Conservation (phyloP, 2,329 filamentous ascomycete species). For the Fusarium sp. region DNA sequence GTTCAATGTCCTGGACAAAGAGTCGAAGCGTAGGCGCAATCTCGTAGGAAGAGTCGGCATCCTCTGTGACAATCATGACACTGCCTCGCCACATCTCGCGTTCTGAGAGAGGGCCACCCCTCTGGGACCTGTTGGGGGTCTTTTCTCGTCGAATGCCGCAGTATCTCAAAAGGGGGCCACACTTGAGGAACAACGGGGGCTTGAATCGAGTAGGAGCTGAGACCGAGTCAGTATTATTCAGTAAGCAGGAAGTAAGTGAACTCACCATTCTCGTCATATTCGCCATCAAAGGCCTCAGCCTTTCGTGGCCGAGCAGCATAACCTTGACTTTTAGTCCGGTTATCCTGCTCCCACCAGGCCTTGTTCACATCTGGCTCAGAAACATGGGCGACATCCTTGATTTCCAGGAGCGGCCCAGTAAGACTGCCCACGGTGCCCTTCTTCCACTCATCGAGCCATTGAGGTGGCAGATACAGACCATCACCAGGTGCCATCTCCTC, state of each 20-base stretch:
- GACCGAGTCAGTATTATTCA: conserved; percentile 21
- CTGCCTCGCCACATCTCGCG: conserved; percentile 92
- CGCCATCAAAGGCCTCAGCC: conserved; percentile 74
- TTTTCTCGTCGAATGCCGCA: conserved; percentile 81
- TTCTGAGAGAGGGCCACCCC: conserved; percentile 54
- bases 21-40: conserved; percentile 82
- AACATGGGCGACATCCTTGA: conserved; percentile 58
- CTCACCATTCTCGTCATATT: conserved; percentile 73
- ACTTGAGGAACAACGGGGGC: conserved; percentile 86
- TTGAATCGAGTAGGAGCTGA: conserved; percentile 79
- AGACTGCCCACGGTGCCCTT: conserved; percentile 73
- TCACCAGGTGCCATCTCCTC: conserved; percentile 61
- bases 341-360: conserved; percentile 82
- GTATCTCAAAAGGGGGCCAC: conserved; percentile 90
- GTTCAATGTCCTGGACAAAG: conserved; percentile 87
- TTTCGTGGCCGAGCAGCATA: conserved; percentile 61
- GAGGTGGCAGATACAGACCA: conserved; percentile 68
- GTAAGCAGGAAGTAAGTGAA: not conserved
- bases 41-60: conserved; percentile 84
- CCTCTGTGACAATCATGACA: conserved; percentile 94
- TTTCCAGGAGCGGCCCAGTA: conserved; percentile 69
- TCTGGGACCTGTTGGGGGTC: conserved; percentile 48
- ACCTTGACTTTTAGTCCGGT: conserved; percentile 60
- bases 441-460: conserved; percentile 79
- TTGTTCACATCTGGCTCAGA: conserved; percentile 61